phyloP scores from a whole-genome alignment of 805 yeast species.

The Torulaspora indica region DNA sequence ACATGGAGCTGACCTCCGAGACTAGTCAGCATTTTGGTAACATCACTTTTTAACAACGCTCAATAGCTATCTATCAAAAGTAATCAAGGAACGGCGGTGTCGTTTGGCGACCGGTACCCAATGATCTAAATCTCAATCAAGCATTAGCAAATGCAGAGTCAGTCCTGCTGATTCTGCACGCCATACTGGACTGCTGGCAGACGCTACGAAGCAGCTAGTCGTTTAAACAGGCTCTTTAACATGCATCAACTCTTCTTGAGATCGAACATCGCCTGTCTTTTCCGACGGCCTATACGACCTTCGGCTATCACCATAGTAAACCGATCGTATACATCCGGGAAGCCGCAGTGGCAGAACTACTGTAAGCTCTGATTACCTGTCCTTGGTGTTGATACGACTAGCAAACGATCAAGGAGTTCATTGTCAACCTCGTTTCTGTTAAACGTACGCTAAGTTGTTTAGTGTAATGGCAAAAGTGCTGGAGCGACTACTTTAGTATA shows the following conservation, averaged over 20 bases:
- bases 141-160: no score
- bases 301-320: not conserved
- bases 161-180: no score
- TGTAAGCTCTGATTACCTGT: not conserved
- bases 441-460: not conserved
- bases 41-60: conserved; percentile 13
- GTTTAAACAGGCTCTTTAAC: not conserved
- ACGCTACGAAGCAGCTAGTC: no score
- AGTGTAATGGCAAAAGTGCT: conserved; percentile 3
- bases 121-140: not conserved
- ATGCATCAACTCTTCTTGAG: no score
- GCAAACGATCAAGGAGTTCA: conserved; percentile 3
- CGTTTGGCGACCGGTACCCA: not conserved
- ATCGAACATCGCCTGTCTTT: conserved; percentile 1
- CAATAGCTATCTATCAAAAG: conserved; percentile 6
- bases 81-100: not conserved
- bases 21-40: conserved; percentile 15
- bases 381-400: not conserved
- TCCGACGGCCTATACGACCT: conserved; percentile 8
- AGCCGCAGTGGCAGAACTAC: not conserved
- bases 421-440: conserved; percentile 1
- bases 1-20: conserved; percentile 6
- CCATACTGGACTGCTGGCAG: no score
- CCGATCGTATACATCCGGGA: conserved; percentile 5
- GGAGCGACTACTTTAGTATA: conserved; percentile 1